Evolutionary conservation across 495 filamentous ascomycete species (phyloP), one percentile per base, ranked within the genome.

Genomic region (Corynascus novoguineensis): DNA sequence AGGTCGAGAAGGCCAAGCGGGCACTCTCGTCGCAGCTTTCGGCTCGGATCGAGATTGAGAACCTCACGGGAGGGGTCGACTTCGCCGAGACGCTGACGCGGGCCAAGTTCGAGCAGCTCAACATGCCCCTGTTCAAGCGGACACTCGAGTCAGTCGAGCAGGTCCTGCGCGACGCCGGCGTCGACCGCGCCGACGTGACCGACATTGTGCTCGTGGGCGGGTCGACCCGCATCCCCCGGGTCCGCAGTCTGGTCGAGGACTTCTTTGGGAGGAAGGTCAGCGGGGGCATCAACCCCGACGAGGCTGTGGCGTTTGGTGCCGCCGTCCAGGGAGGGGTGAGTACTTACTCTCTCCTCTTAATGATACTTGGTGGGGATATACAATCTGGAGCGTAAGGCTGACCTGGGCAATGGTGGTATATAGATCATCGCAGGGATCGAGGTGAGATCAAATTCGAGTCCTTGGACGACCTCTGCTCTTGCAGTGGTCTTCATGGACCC

Each of bases 1-100:
- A 96, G 73, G 92, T 92, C 60, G 93, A 98, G 77, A 96, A 95
- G 82, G 93, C 92, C 72, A 98, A 98, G 86, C 86, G 92, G 65
- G 92, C 91, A 61, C 84, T 98, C 42, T 96, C 91, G 68, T 92
- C 89, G 62, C 90, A 95, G 78, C 92, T 91, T 84, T 90, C 88
- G 57, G 87, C 89, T 59, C 86, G 89, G 64, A 89, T 97, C 60
- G 93, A 97, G 76, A 95, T 98, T 54, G 93, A 97, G 70, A 84
- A 88, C 57, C 91, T 98, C 83, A 83, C 87, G 74, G 81, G 90
- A 56, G 92, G 93, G 68, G 81, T 91, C 57, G 93, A 97, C 69
- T 95, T 97, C 78, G 90, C 87, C 46, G 91, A 96, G 82, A 96
- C 90, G 47, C 82, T 97, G 41, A 96, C 92, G 67, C 84, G 92